These are phyloP conservation scores for Macrophomina tecta DNA, from an alignment of 2,329 filamentous ascomycete genomes.

Conservation along the genomic window DNA sequence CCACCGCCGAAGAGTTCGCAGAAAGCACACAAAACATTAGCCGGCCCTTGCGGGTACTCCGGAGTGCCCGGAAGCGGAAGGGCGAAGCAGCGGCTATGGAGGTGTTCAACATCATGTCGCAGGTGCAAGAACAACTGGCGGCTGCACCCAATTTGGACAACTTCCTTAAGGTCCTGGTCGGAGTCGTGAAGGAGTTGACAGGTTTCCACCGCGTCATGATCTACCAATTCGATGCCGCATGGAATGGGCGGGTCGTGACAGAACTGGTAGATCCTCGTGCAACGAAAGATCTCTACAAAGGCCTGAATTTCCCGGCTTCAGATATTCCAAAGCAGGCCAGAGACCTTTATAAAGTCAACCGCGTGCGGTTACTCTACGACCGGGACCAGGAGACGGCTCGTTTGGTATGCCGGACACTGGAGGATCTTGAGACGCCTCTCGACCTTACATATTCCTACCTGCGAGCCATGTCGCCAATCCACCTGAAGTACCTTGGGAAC, in stretches of 20 bases:
- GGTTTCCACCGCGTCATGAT: slow-evolving; percentile 93
- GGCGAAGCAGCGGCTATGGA: slow-evolving; percentile 86
- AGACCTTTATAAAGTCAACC: slow-evolving; percentile 90
- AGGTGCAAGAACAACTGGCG: slow-evolving; percentile 86
- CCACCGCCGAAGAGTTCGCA: slow-evolving; percentile 74
- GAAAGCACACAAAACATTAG: slow-evolving; percentile 79
- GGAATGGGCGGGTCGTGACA: slow-evolving; percentile 86
- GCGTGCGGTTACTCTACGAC: slow-evolving; percentile 86
- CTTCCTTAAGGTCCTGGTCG: slow-evolving; percentile 81
- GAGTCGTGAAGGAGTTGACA: slow-evolving; percentile 86
- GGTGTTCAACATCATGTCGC: slow-evolving; percentile 89
- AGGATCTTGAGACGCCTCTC: slow-evolving; percentile 76
- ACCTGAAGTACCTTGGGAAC: slow-evolving; percentile 83
- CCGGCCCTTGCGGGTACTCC: slow-evolving; percentile 76
- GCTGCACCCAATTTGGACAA: slow-evolving; percentile 71
- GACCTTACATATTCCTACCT: slow-evolving; percentile 87
- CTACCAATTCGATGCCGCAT: slow-evolving; percentile 83
- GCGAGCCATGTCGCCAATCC: slow-evolving; percentile 88
- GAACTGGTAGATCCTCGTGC: slow-evolving; percentile 82
- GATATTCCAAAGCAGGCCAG: slow-evolving; percentile 86
- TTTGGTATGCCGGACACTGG: slow-evolving; percentile 76
- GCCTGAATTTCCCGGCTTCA: slow-evolving; percentile 84
- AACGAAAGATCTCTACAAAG: slow-evolving; percentile 84
- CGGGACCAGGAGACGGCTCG: slow-evolving; percentile 79
- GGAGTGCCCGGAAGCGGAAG: slow-evolving; percentile 75